A percentile compares a stretch with the other conserved stretches of the same genome.
Evolutionary conservation across 352 stramenopile genomes (phyloP).

Genomic region (Aphanomyces invadans): DNA sequence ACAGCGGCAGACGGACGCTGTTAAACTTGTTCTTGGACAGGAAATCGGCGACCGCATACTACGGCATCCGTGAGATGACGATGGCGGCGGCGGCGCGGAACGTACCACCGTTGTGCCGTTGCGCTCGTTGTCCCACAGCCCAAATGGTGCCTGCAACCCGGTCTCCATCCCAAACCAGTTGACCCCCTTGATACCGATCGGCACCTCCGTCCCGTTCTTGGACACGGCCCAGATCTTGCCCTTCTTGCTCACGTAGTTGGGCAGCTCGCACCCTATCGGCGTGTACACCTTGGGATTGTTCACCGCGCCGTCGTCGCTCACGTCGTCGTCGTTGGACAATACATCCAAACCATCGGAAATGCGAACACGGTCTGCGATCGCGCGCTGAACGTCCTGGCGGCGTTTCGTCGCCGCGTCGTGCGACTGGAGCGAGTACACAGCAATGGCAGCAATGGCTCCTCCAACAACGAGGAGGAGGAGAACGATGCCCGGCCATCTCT

Average conservation of each 20-base stretch:
- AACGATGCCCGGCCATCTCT: slow-evolving; percentile 33
- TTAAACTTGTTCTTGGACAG: slow-evolving; percentile 43
- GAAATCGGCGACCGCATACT: slow-evolving; percentile 37
- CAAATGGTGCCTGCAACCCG: slow-evolving; percentile 24
- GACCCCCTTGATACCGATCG: slow-evolving; percentile 52
- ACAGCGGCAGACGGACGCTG: slow-evolving; percentile 35
- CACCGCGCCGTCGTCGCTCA: slow-evolving; percentile 58
- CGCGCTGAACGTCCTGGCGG: slow-evolving; percentile 27
- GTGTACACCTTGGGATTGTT: slow-evolving; percentile 71
- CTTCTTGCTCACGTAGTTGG: slow-evolving; percentile 66
- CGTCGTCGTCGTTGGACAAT: slow-evolving; percentile 2
- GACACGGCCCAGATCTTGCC: slow-evolving; percentile 47
- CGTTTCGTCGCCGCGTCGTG: slow-evolving; percentile 15
- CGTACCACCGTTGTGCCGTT: slow-evolving; percentile 28
- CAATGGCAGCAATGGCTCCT: slow-evolving; percentile 25
- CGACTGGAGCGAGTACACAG: slow-evolving; percentile 21
- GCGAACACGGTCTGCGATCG: slow-evolving; percentile 8
- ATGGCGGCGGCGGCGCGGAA: not conserved
- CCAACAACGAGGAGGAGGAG: slow-evolving; percentile 30
- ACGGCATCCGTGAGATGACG: not conserved
- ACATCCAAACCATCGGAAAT: slow-evolving; percentile 2
- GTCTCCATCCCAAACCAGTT: slow-evolving; percentile 52
- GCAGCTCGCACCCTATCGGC: slow-evolving; percentile 39
- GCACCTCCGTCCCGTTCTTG: slow-evolving; percentile 41
- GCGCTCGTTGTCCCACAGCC: slow-evolving; percentile 26